phyloP scores from a whole-genome alignment of 805 yeast genomes.

The Starmerella scarabaei region DNA sequence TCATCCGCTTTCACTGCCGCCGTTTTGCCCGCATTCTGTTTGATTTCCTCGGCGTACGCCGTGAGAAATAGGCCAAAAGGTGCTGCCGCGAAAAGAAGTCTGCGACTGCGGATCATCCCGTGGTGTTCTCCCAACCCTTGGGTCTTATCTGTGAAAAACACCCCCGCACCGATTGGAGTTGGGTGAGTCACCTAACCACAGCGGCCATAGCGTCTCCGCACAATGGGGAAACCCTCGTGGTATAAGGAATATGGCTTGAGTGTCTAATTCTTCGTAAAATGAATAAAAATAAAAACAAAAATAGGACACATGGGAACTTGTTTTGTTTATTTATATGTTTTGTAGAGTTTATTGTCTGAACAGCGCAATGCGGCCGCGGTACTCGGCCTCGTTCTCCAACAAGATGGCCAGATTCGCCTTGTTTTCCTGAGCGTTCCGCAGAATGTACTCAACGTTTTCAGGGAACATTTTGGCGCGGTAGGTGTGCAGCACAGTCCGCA shows the following conservation, averaged over 20 bases:
- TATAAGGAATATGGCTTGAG: no score
- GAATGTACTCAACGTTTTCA: constrained; percentile 5
- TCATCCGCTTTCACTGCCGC: constrained; percentile 19
- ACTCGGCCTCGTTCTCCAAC: constrained; percentile 1
- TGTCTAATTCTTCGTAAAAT: no score
- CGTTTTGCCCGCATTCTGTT: not conserved
- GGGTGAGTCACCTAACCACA: no score
- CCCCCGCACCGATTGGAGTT: no score
- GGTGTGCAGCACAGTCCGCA: constrained; percentile 4
- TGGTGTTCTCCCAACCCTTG: no score
- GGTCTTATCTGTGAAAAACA: no score
- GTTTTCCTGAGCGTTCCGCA: constrained; percentile 2
- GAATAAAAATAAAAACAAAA: no score
- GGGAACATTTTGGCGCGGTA: constrained; percentile 10
- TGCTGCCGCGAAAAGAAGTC: not conserved
- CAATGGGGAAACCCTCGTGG: no score
- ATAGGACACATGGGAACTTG: no score
- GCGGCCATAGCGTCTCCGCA: no score
- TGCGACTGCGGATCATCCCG: not conserved
- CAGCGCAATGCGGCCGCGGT: not conserved
- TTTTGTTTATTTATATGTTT: no score
- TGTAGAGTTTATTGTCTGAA: not conserved
- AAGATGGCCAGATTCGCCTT: constrained; percentile 3
- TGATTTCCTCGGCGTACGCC: not conserved
- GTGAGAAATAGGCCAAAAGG: not conserved